Base-by-base conservation (phyloP, 805 yeast genomes). In the Ogataea methylovora region DNA sequence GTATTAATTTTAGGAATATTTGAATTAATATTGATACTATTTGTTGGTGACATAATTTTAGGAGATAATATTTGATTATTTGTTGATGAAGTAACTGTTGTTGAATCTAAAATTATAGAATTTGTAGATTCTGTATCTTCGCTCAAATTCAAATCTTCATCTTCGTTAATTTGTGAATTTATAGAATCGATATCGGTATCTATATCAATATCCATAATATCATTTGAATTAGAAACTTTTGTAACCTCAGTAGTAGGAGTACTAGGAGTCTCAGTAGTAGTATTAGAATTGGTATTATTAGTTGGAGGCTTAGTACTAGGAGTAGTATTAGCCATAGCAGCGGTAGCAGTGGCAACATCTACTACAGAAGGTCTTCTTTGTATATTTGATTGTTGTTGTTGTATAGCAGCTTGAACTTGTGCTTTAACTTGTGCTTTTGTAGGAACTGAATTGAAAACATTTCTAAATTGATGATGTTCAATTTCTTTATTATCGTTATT, bases 331-430 rank as follows among this genome's bases (percentile, higher is more conserved):
- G 17, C 29, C 17, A 16, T 21, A 27, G 15, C 17, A 17, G 17
- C 29, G 17, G 15, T 10, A 27, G 17, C 29, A 4, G 21, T 7
- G 8, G 15, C 17, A 5, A 28, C 14, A 28, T 28, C 30, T 18
- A 28, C 19, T 11, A 28, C 30, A 18, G 24, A 19, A 28, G 30
- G 30, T 28, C 30, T 28, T 28, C 30, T 28, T 19, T 28, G 30
- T 19, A 24, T 8, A 10, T 24, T 10, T 9, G 5, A 6, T 24
- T 24, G 26, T 8, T 24, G 12, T 24, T 24, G 26, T 24, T 24
- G 12, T 11, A 8, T 24, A 11, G 8, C n/a, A 13, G 26, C 26
- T 24, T 24, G 13, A 11, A 24, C 26, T 9, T 24, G 26, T 11
- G 26, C 26, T n/a, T 24, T 7, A 6, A 24, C 6, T n/a, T 24